Percentiles rank a stretch among this genome's conserved stretches.
These are phyloP conservation scores for Oryza brachyantha DNA, from an alignment of 176 grass and related monocot genomes.

Conservation along the genomic window DNA sequence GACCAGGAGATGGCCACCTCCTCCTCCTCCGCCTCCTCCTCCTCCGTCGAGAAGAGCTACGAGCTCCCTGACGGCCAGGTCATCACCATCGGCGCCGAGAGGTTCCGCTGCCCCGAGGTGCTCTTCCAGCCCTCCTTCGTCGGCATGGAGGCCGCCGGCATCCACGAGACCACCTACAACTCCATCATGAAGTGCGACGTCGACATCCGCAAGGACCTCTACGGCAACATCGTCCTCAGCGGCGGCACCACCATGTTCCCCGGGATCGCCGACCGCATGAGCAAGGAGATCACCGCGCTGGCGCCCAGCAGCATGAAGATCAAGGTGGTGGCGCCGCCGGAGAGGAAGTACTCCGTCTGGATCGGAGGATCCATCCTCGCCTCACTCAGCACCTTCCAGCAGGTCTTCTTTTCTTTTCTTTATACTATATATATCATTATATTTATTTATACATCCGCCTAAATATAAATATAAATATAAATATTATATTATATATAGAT, in stretches of 20 bases:
- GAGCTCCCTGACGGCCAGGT: slow-evolving; percentile 58
- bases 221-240: slow-evolving; percentile 64
- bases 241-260: slow-evolving; percentile 66
- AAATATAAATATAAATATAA: too few relatives aligned
- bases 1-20: slow-evolving; percentile 51
- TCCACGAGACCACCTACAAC: slow-evolving; percentile 68
- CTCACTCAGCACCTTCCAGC: slow-evolving; percentile 68
- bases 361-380: slow-evolving; percentile 62
- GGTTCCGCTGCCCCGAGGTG: slow-evolving; percentile 65
- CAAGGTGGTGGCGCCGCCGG: slow-evolving; percentile 63
- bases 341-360: slow-evolving; percentile 67
- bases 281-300: slow-evolving; percentile 64
- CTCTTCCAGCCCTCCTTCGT: slow-evolving; percentile 68
- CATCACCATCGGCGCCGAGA: slow-evolving; percentile 60
- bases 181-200: slow-evolving; percentile 74
- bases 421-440: too few relatives aligned
- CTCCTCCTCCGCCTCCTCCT: slow-evolving; percentile 26
- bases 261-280: slow-evolving; percentile 65
- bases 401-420: background rate
- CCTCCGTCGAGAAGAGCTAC: slow-evolving; percentile 57
- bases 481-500: too few relatives aligned
- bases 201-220: slow-evolving; percentile 65
- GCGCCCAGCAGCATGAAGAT: slow-evolving; percentile 68
- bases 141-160: slow-evolving; percentile 63
- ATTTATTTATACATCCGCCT: too few relatives aligned